phyloP scores from a whole-genome alignment of 257 asterid species.

The Nicotiana tabacum region DNA sequence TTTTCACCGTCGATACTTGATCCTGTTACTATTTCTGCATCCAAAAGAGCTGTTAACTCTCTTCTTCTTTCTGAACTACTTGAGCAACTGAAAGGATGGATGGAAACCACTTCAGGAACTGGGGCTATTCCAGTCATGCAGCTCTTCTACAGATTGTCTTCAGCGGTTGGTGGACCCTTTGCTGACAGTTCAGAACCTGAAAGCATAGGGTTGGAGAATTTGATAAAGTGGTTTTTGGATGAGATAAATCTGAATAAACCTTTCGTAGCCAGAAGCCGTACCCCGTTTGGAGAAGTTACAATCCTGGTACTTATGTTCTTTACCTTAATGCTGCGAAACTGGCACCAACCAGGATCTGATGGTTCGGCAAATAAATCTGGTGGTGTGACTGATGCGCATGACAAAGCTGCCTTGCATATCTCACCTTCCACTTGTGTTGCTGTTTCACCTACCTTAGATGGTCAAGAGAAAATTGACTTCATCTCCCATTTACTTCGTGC shows the following conservation, averaged over 20 bases:
- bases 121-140: constrained; percentile 96
- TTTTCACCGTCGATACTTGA: constrained; percentile 66
- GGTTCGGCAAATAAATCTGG: constrained; percentile 57
- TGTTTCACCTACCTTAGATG: constrained; percentile 51
- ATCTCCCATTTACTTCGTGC: constrained; percentile 66
- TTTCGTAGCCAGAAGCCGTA: constrained; percentile 59
- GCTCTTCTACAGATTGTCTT: constrained; percentile 84
- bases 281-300: constrained; percentile 81
- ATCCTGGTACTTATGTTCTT: constrained; percentile 91
- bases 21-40: constrained; percentile 92
- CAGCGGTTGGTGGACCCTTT: constrained; percentile 96
- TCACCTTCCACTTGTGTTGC: constrained; percentile 37
- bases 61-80: constrained; percentile 90
- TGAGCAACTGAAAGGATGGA: constrained; percentile 96
- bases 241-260: constrained; percentile 70
- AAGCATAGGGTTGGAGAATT: constrained; percentile 76
- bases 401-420: constrained; percentile 46
- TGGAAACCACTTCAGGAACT: constrained; percentile 78
- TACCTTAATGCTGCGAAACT: constrained; percentile 94
- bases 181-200: constrained; percentile 58
- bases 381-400: constrained; percentile 55
- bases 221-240: constrained; percentile 82
- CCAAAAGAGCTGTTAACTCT: constrained; percentile 92
- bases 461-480: constrained; percentile 61
- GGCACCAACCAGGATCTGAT: constrained; percentile 96